phyloP scores from a whole-genome alignment of 2,329 filamentous ascomycete genomes.

The Rhynchosporium graminicola region DNA sequence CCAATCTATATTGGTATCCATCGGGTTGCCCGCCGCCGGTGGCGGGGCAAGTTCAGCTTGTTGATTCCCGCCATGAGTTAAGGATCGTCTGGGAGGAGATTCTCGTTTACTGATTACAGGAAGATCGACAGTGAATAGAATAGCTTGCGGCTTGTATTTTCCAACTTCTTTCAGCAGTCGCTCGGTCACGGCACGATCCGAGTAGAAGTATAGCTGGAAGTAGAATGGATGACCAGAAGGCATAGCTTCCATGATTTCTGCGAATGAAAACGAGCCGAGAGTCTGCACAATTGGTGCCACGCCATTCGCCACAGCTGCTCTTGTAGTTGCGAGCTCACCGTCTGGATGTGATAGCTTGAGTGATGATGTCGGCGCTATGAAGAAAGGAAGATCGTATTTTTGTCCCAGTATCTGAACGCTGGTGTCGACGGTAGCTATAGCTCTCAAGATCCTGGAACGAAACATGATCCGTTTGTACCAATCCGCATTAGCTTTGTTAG shows the following conservation, averaged over 20 bases:
- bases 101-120: slow-evolving; percentile 55
- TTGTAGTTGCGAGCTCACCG: slow-evolving; percentile 60
- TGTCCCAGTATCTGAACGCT: slow-evolving; percentile 54
- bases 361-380: slow-evolving; percentile 63
- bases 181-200: slow-evolving; percentile 50
- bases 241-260: slow-evolving; percentile 46
- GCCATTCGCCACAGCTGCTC: slow-evolving; percentile 49
- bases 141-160: slow-evolving; percentile 47
- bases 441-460: slow-evolving; percentile 55
- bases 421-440: slow-evolving; percentile 54
- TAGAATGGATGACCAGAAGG: slow-evolving; percentile 39
- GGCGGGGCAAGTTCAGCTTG: slow-evolving; percentile 46
- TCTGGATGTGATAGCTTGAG: slow-evolving; percentile 60
- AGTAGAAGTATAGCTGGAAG: slow-evolving; percentile 62
- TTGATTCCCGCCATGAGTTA: slow-evolving; percentile 37
- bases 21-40: slow-evolving; percentile 55
- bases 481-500: slow-evolving; percentile 55
- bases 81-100: slow-evolving; percentile 45
- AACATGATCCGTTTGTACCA: slow-evolving; percentile 56
- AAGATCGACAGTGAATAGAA: slow-evolving; percentile 58
- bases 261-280: slow-evolving; percentile 51
- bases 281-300: slow-evolving; percentile 50
- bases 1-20: slow-evolving; percentile 50
- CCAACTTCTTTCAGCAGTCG: slow-evolving; percentile 48
- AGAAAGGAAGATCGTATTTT: slow-evolving; percentile 55